Evolutionary conservation across 352 stramenopile species (phyloP).

Genomic region (Lagenidium sp.): DNA sequence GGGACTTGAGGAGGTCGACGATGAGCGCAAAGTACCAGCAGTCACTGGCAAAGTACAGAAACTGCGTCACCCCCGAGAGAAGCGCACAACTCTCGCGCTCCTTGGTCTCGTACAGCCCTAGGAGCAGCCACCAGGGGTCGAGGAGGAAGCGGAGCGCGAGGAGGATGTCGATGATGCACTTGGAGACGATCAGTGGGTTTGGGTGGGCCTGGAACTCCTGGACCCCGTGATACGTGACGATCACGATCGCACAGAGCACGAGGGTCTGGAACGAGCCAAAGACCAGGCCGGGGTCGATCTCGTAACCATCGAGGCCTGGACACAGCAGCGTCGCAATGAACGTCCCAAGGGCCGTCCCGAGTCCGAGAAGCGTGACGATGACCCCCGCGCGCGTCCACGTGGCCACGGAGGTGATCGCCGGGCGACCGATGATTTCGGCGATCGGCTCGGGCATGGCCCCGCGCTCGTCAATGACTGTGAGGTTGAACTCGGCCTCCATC

Average conservation of each 20-base stretch:
- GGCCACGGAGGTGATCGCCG: background rate
- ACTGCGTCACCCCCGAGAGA: conserved; percentile 67
- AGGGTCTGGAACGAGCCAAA: conserved; percentile 71
- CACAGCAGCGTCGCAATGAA: conserved; percentile 25
- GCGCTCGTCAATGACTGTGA: conserved; percentile 70
- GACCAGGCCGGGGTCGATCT: conserved; percentile 56
- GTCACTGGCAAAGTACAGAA: conserved; percentile 70
- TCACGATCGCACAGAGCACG: conserved; percentile 56
- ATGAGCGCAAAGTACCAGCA: conserved; percentile 81
- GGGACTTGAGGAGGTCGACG: conserved; percentile 57
- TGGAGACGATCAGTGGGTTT: conserved; percentile 82
- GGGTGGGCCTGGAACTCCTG: conserved; percentile 69
- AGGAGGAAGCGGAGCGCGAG: conserved; percentile 65
- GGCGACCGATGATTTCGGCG: conserved; percentile 35
- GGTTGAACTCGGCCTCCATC: conserved; percentile 55
- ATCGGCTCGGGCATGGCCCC: conserved; percentile 51
- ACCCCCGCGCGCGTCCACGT: background rate
- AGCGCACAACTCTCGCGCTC: conserved; percentile 31
- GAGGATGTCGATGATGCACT: conserved; percentile 64
- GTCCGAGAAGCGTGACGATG: conserved; percentile 3
- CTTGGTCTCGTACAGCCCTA: conserved; percentile 28
- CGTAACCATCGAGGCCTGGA: conserved; percentile 78
- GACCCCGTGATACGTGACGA: conserved; percentile 71
- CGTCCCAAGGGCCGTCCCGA: conserved; percentile 34
- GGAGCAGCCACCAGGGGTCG: conserved; percentile 46